phyloP scores from a whole-genome alignment of 1,139 yeast genomes.

The Sugiyamaella xylanicola region DNA sequence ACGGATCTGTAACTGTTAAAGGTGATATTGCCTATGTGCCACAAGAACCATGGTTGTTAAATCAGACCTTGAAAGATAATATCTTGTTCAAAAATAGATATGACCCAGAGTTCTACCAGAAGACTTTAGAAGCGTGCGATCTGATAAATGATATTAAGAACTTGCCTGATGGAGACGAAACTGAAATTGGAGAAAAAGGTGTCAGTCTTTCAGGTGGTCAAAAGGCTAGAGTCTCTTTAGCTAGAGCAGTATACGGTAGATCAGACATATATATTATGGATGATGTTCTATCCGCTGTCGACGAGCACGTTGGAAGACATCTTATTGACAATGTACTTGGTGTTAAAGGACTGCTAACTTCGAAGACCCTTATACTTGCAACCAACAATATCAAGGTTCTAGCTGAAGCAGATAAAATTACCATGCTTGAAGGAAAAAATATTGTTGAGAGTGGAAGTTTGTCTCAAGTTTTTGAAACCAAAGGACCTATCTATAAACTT shows the following conservation, averaged over 20 bases:
- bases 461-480: slow-evolving; percentile 32
- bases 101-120: slow-evolving; percentile 66
- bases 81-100: slow-evolving; percentile 74
- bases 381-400: slow-evolving; percentile 78
- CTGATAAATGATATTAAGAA: slow-evolving; percentile 64
- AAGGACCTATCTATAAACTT: slow-evolving; percentile 29
- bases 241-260: slow-evolving; percentile 83
- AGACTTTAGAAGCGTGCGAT: slow-evolving; percentile 76
- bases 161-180: slow-evolving; percentile 78
- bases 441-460: slow-evolving; percentile 48
- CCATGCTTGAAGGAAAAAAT: slow-evolving; percentile 58
- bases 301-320: slow-evolving; percentile 77
- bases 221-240: slow-evolving; percentile 80
- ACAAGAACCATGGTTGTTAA: slow-evolving; percentile 81
- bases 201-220: slow-evolving; percentile 89
- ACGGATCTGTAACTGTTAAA: slow-evolving; percentile 62
- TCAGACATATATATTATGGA: slow-evolving; percentile 78
- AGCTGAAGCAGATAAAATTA: slow-evolving; percentile 63
- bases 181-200: slow-evolving; percentile 89
- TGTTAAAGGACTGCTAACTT: slow-evolving; percentile 61
- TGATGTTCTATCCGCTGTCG: slow-evolving; percentile 80
- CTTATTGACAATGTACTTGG: slow-evolving; percentile 62
- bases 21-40: slow-evolving; percentile 81
- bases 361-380: slow-evolving; percentile 73
- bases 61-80: slow-evolving; percentile 70